Evolutionary conservation across 768 basidiomycete genomes (phyloP).

Genomic region (Calocera cornea): DNA sequence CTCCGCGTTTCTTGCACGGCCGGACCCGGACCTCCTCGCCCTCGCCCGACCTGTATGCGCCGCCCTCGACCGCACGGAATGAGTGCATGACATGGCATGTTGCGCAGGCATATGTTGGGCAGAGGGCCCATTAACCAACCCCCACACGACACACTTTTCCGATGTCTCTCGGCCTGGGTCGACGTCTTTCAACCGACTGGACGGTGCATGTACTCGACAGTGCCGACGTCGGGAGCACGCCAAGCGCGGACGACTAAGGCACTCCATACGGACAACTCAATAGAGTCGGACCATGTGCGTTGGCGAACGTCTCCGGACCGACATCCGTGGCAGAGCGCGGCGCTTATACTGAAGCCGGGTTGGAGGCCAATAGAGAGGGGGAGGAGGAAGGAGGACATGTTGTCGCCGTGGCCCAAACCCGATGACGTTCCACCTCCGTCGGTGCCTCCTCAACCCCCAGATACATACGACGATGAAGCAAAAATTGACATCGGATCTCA

Average conservation of each 20-base stretch:
- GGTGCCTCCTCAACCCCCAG: background rate
- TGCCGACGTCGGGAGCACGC: background rate
- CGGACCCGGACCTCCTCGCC: slow-evolving; percentile 19
- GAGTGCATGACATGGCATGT: slow-evolving; percentile 5
- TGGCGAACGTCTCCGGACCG: no score
- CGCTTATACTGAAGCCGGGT: no score
- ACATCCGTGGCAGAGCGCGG: no score
- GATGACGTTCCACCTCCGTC: background rate
- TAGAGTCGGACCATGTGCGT: no score
- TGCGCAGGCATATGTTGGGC: background rate
- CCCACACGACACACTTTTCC: background rate
- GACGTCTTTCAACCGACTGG: background rate
- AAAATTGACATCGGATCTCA: no score
- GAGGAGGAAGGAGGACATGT: background rate
- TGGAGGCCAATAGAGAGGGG: background rate
- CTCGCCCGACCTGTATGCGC: background rate
- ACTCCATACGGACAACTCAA: no score
- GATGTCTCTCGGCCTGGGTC: background rate
- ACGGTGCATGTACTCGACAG: background rate
- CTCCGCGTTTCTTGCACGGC: slow-evolving; percentile 10
- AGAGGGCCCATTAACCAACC: background rate
- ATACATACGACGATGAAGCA: no score
- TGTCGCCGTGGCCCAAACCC: background rate
- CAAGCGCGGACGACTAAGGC: background rate
- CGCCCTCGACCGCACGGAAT: background rate